These are phyloP conservation scores for Starmerella sirachaensis DNA, from an alignment of 805 yeast genomes.

Conservation along the genomic window DNA sequence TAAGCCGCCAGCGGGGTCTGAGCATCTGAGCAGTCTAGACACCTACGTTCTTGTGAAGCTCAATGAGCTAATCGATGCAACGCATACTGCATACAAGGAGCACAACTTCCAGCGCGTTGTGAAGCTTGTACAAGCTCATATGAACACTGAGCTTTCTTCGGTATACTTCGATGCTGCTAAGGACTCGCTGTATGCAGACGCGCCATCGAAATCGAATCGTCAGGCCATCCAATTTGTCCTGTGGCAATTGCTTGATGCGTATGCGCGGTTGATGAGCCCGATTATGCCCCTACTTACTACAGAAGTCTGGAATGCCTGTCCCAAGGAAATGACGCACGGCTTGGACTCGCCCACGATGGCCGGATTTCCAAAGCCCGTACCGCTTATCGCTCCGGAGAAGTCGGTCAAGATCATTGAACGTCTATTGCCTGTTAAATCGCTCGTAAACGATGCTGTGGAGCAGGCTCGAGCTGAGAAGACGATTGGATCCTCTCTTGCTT, in stretches of 20 bases:
- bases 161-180: constrained; percentile 77
- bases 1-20: constrained; percentile 5
- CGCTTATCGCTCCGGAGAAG: constrained; percentile 15
- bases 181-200: constrained; percentile 72
- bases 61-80: constrained; percentile 34
- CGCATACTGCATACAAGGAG: constrained; percentile 37
- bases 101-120: constrained; percentile 62
- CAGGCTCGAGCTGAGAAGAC: constrained; percentile 41
- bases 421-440: constrained; percentile 39
- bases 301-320: constrained; percentile 67
- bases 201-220: constrained; percentile 37
- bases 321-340: constrained; percentile 25
- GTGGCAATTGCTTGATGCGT: constrained; percentile 40
- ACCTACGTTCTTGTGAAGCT: constrained; percentile 49
- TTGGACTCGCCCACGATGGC: constrained; percentile 37
- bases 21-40: constrained; percentile 34
- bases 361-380: constrained; percentile 30
- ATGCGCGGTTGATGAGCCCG: constrained; percentile 63
- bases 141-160: constrained; percentile 67
- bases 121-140: constrained; percentile 53
- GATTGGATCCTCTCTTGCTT: constrained; percentile 43
- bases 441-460: constrained; percentile 43
- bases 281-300: constrained; percentile 74
- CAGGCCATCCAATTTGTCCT: constrained; percentile 57
- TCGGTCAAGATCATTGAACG: constrained; percentile 30